Conservation (phyloP, 2,329 filamentous ascomycete genomes). For the Beauveria rudraprayagi region DNA sequence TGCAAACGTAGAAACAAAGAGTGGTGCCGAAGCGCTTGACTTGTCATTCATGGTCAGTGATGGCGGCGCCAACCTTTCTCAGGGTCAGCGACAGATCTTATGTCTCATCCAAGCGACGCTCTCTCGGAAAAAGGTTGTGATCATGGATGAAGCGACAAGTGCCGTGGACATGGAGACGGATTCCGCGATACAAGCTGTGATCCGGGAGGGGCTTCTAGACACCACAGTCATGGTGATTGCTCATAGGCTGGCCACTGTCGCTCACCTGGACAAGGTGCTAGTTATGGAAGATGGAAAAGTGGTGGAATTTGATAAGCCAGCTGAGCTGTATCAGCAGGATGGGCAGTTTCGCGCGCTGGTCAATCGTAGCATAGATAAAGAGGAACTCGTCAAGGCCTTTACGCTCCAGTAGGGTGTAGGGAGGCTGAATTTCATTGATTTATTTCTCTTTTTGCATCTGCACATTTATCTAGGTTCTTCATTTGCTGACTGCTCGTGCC, state of each 20-base stretch:
- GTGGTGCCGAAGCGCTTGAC: neutral
- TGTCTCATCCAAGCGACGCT: conserved; percentile 55
- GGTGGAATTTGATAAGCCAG: conserved; percentile 51
- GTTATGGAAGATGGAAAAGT: conserved; percentile 55
- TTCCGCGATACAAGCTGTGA: conserved; percentile 49
- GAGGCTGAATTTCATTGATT: too few species aligned
- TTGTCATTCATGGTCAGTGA: neutral
- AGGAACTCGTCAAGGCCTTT: neutral
- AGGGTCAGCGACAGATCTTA: conserved; percentile 61
- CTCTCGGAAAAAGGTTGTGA: conserved; percentile 56
- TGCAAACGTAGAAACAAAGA: neutral
- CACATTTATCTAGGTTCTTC: too few species aligned
- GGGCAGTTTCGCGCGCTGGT: conserved; percentile 10
- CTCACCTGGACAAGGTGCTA: conserved; percentile 58
- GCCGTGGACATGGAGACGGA: conserved; percentile 65
- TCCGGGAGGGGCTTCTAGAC: conserved; percentile 48
- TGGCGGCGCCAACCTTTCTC: conserved; percentile 40
- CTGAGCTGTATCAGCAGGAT: conserved; percentile 41
- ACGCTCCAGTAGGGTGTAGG: too few species aligned
- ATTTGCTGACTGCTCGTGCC: too few species aligned
- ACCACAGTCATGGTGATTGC: conserved; percentile 59
- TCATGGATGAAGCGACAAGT: conserved; percentile 63
- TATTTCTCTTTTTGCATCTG: too few species aligned
- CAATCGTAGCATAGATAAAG: neutral
- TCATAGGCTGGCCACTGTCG: conserved; percentile 59